Base-by-base conservation (phyloP, 169 alveolate species). In the Eimeria tenella region DNA sequence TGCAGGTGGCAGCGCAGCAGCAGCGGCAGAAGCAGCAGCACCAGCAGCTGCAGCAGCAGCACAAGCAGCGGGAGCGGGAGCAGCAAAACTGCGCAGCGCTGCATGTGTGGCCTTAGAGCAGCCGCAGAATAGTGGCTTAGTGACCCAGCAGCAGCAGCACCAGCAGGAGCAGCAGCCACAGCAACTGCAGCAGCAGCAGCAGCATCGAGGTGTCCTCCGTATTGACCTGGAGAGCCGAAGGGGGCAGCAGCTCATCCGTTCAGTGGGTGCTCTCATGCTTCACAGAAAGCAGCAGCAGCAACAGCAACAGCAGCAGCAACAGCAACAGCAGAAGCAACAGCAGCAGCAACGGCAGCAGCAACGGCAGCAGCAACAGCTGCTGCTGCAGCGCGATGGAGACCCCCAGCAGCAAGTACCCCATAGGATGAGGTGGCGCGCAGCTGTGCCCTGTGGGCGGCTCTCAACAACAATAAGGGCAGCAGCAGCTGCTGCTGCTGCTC, bases 131-230 rank as follows among this genome's bases (percentile, higher is more conserved):
- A 5, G 73, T 17, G 73, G 25, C 11, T 5, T 25, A 63, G 73
- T 25, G n/a, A 25, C 73, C 25, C 5, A 63, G 19, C 73, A 63
- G 73, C 73, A 63, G 73, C 73, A 63, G 73, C 63, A 56, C 19
- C 63, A 56, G 11, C 63, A 56, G 11, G 19, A 56, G 11, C 83
- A 73, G 23, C 83, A 31, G n/a, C 58, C 10, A 15, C 86, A 75
- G 86, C 86, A 50, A 31, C 86, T 31, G 63, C 86, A 75, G 63
- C 86, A 75, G 65, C 58, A 50, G 63, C 86, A 75, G 86, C 86
- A 50, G 42, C 65, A 42, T 11, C 58, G 86, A 4, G 63, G 86
- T 75, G 63, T 50, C 25, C 7, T 75, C 31, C 58, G 63, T 42
- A 17, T 75, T 49, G 23, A 75, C 63, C 5, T 75, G 23, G 86